Evolutionary conservation across 371 early-diverging fungal genomes (phyloP).

Genomic region (Actinomortierella wolfii): DNA sequence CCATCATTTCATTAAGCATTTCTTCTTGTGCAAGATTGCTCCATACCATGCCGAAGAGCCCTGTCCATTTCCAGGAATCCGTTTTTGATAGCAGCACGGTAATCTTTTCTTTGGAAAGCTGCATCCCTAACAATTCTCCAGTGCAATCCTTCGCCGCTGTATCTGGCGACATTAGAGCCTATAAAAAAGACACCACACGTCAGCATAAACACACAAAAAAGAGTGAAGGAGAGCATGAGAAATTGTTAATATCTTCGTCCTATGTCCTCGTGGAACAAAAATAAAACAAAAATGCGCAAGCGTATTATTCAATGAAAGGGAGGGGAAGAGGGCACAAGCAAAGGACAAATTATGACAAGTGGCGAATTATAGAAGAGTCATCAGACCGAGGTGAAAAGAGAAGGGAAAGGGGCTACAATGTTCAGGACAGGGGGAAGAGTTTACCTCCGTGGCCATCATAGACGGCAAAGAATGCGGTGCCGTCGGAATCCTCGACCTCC

Average conservation of each 20-base stretch:
- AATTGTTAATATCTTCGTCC: neutral
- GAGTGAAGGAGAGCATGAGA: neutral
- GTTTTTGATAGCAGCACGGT: conserved; percentile 69
- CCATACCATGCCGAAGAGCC: conserved; percentile 72
- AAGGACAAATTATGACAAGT: too few species aligned
- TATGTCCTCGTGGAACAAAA: too few species aligned
- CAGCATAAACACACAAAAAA: neutral
- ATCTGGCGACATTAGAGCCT: conserved; percentile 84
- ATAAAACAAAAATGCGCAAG: too few species aligned
- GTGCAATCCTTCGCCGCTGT: conserved; percentile 79
- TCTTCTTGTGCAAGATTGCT: too few species aligned
- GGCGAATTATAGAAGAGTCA: too few species aligned
- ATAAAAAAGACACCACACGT: conserved; percentile 5
- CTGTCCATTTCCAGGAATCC: conserved; percentile 85
- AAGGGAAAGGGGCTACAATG: conserved; percentile 24
- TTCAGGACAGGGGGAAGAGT: conserved; percentile 7
- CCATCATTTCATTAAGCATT: too few species aligned
- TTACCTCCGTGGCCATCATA: conserved; percentile 98
- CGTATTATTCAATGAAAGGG: too few species aligned
- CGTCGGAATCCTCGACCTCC: conserved; percentile 53
- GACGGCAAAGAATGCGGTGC: conserved; percentile 89
- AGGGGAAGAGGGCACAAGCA: too few species aligned
- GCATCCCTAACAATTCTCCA: conserved; percentile 65
- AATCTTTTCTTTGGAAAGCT: conserved; percentile 68
- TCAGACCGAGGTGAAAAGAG: neutral